Conservation (phyloP, 1,284 basidiomycete genomes). For the Cryptococcus sp. region DNA sequence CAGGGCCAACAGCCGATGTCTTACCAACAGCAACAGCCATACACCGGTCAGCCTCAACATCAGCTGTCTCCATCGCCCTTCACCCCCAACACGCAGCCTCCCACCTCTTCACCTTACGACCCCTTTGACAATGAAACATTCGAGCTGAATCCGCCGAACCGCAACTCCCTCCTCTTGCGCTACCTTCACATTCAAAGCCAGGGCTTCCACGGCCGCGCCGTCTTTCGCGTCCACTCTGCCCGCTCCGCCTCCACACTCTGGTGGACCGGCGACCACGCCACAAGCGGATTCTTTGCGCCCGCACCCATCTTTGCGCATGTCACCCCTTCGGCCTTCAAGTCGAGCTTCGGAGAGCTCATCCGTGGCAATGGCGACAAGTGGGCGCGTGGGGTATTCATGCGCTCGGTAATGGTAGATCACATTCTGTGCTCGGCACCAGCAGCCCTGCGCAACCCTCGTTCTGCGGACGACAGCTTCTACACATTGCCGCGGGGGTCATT, state of each 20-base stretch:
- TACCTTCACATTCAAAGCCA: slow-evolving; percentile 1
- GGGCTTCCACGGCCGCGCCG: neutral
- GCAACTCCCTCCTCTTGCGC: neutral
- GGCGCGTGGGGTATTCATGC: slow-evolving; percentile 2
- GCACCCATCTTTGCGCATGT: slow-evolving; percentile 7
- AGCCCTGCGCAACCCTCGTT: no score
- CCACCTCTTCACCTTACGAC: no score
- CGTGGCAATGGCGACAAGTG: neutral
- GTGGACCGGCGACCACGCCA: neutral
- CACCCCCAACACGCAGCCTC: no score
- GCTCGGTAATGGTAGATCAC: slow-evolving; percentile 9
- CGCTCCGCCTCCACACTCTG: slow-evolving; percentile 1
- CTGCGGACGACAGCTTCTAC: no score
- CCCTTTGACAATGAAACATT: no score
- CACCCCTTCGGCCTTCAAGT: slow-evolving; percentile 8
- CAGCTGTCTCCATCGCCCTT: no score
- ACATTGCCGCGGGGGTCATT: neutral
- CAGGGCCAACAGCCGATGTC: no score
- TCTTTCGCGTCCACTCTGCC: slow-evolving; percentile 7
- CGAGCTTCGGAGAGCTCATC: neutral
- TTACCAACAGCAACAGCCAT: no score
- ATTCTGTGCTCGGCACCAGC: neutral
- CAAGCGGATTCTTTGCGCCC: slow-evolving; percentile 15
- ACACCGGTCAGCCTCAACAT: no score
- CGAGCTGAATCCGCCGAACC: neutral